A percentile compares a stretch with the other conserved stretches of the same genome.
These are phyloP conservation scores for Decorospora gaudefroyi DNA, from an alignment of 2,329 filamentous ascomycete species.

Conservation along the genomic window DNA sequence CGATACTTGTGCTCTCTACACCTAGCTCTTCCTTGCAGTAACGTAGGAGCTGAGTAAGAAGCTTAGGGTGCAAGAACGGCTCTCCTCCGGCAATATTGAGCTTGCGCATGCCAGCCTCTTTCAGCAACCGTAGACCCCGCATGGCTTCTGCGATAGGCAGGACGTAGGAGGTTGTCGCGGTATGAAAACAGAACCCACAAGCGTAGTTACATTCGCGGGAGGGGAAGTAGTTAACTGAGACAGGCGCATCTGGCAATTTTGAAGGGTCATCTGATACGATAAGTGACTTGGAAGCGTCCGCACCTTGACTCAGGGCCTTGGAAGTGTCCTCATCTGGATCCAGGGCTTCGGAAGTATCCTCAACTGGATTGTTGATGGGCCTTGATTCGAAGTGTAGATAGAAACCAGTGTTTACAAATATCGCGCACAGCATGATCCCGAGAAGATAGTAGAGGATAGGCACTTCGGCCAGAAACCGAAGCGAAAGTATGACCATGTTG, in stretches of 20 bases:
- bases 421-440: too few relatives aligned
- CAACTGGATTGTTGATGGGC: too few relatives aligned
- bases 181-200: background rate
- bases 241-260: slow-evolving; percentile 1
- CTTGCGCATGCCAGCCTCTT: slow-evolving; percentile 10
- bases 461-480: too few relatives aligned
- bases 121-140: slow-evolving; percentile 1
- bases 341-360: too few relatives aligned
- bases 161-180: slow-evolving; percentile 1
- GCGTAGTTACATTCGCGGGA: slow-evolving; percentile 1
- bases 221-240: slow-evolving; percentile 1
- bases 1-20: slow-evolving; percentile 8
- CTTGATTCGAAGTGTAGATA: too few relatives aligned
- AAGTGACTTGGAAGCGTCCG: background rate
- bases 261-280: slow-evolving; percentile 1
- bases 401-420: too few relatives aligned
- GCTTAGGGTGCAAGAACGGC: slow-evolving; percentile 6
- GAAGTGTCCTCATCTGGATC: too few relatives aligned
- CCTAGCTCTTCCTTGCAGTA: slow-evolving; percentile 8
- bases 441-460: too few relatives aligned
- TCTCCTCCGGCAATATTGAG: slow-evolving; percentile 9
- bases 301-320: too few relatives aligned
- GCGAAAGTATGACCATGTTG: too few relatives aligned
- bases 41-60: slow-evolving; percentile 1
- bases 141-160: background rate